Conservation (phyloP, 192 early-diverging fungal genomes). For the Coemansia sp. region DNA sequence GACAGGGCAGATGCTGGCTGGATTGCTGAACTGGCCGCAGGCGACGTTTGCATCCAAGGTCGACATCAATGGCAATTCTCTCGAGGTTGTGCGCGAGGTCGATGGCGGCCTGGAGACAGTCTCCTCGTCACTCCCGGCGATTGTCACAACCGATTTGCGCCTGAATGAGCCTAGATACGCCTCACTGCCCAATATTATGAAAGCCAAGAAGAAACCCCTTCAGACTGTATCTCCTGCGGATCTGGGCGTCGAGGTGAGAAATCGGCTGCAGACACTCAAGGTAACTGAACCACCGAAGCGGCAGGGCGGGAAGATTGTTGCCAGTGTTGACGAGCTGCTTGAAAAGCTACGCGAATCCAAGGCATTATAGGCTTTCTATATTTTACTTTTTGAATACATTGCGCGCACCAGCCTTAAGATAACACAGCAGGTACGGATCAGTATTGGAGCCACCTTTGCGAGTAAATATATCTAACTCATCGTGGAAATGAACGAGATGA, state of each 20-base stretch:
- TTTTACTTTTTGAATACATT: neutral
- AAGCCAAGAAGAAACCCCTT: slow-evolving; percentile 99
- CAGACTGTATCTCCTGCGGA: slow-evolving; percentile 72
- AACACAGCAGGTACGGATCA: neutral
- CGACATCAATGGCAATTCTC: slow-evolving; percentile 64
- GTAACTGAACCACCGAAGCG: slow-evolving; percentile 92
- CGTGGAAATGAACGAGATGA: too few relatives aligned
- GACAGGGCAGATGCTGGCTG: slow-evolving; percentile 98
- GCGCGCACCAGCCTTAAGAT: neutral
- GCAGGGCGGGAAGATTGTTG: slow-evolving; percentile 87
- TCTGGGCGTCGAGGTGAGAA: slow-evolving; percentile 80
- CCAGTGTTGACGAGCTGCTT: slow-evolving; percentile 87
- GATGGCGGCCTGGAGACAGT: slow-evolving; percentile 97
- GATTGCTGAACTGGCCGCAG: slow-evolving; percentile 91
- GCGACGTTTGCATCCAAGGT: slow-evolving; percentile 97
- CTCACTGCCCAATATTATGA: slow-evolving; percentile 92
- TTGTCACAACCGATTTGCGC: slow-evolving; percentile 93
- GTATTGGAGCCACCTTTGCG: neutral
- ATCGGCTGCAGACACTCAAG: slow-evolving; percentile 82
- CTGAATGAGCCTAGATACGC: slow-evolving; percentile 96
- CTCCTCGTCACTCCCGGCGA: slow-evolving; percentile 76
- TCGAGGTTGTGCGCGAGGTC: slow-evolving; percentile 92
- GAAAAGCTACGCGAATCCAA: slow-evolving; percentile 84
- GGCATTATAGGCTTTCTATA: slow-evolving; percentile 57
- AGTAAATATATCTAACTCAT: too few relatives aligned